Evolutionary conservation across 164 flowering plant genomes (phyloP), one percentile per base, ranked within the genome.

Genomic region (Vitis rupestris): DNA sequence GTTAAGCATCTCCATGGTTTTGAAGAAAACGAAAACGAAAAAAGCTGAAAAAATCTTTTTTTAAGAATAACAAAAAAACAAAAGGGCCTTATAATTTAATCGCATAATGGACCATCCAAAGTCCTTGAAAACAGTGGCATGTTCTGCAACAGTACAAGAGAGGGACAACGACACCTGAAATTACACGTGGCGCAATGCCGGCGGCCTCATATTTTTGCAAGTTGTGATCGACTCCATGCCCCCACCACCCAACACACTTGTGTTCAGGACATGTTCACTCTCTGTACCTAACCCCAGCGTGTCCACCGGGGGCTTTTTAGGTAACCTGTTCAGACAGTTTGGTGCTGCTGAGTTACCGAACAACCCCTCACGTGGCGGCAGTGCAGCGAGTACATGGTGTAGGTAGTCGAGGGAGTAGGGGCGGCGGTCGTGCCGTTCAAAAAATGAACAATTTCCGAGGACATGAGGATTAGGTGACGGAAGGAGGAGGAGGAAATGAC

Each of bases 161-260:
- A 15, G 10, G 49, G 47, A 19, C 37, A 17, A 54, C 30, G 16
- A 15, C 48, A 53, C 1, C 52, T n/a, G 66, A 44, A 14, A 7
- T 9, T 14, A 67, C 75, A 73, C 76, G 76, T 73, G 76, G 63
- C 49, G 29, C 0, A 8, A 29, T 47, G 29, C 10, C 47, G 51
- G 67, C 3, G 71, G 66, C n/a, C n/a, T 55, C n/a, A n/a, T 30
- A 54, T 50, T 50, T 51, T 56, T 19, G 27, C 44, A 62, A 62
- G 61, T 61, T 61, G 72, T 31, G 14, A 19, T 29, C 53, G 60
- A 53, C 62, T 23, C 48, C 4, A 37, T 37, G 44, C 44, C 44
- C 44, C 44, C 44, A 37, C 44, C 44, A 37, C 44, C 44, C 7
- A 6, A 2, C 44, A 37, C 44, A 37, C 44, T 37, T 37, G 44